A percentile compares a stretch with the other conserved stretches of the same genome.
Evolutionary conservation across 108 stramenopile species (phyloP).

Genomic region (Chaetoceros muelleri): DNA sequence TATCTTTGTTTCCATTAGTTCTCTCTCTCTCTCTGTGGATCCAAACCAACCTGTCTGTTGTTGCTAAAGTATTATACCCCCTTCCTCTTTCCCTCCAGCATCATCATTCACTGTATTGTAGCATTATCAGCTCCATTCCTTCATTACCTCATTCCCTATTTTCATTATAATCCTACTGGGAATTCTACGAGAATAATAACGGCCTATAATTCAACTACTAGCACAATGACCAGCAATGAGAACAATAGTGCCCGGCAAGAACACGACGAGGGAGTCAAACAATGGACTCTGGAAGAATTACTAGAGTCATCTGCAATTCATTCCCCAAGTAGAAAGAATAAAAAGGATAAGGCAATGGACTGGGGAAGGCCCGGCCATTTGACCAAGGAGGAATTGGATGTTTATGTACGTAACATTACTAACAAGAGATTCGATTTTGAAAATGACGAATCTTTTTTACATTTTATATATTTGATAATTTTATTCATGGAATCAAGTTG

Average conservation of each 20-base stretch:
- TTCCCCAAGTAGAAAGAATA: not conserved
- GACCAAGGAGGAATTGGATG: constrained; percentile 29
- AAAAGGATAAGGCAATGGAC: not conserved
- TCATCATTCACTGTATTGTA: no score
- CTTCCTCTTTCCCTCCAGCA: no score
- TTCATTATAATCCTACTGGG: not conserved
- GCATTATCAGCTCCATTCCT: no score
- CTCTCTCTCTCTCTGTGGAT: no score
- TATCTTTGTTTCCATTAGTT: no score
- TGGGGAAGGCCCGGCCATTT: constrained; percentile 50
- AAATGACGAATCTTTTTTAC: not conserved
- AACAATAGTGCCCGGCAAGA: not conserved
- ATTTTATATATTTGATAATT: not conserved
- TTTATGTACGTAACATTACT: constrained; percentile 21
- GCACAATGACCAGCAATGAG: not conserved
- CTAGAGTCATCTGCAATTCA: not conserved
- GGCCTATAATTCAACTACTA: not conserved
- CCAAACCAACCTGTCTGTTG: no score
- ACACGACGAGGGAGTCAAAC: not conserved
- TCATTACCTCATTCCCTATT: not conserved
- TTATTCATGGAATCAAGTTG: not conserved
- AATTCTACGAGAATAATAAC: not conserved
- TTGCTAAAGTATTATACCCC: no score
- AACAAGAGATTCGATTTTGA: not conserved
- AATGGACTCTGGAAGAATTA: not conserved